These are phyloP conservation scores for Nemania sp. DNA, from an alignment of 2,329 filamentous ascomycete species.

Conservation along the genomic window DNA sequence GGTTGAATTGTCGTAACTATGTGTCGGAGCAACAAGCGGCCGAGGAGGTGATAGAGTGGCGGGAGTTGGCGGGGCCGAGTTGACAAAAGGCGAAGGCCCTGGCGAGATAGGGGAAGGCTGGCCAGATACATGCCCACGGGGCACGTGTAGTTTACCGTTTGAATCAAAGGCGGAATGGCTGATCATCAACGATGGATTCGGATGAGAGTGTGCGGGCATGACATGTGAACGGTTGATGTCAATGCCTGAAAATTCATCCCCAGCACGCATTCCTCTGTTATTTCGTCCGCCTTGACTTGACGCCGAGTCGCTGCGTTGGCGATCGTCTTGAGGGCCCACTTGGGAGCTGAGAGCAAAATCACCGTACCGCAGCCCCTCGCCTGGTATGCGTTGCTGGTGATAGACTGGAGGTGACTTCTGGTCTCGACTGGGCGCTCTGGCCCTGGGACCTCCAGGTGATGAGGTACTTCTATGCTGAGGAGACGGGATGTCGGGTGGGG, in stretches of 20 bases:
- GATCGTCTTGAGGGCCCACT: slow-evolving; percentile 41
- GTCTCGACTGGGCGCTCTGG: slow-evolving; percentile 49
- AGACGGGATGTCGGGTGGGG: slow-evolving; percentile 27
- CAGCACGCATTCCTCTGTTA: slow-evolving; percentile 46
- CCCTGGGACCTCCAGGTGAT: slow-evolving; percentile 33
- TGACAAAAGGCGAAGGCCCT: slow-evolving; percentile 41
- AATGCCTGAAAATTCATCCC: slow-evolving; percentile 50
- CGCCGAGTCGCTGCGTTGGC: slow-evolving; percentile 60
- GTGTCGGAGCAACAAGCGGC: slow-evolving; percentile 39
- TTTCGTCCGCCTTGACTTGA: slow-evolving; percentile 51
- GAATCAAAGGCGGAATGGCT: slow-evolving; percentile 31
- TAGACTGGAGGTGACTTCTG: slow-evolving; percentile 49
- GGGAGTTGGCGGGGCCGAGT: slow-evolving; percentile 42
- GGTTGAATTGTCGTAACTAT: slow-evolving; percentile 31
- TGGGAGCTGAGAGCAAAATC: slow-evolving; percentile 33
- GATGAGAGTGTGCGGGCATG: slow-evolving; percentile 50
- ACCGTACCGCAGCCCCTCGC: slow-evolving; percentile 46
- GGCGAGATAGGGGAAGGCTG: slow-evolving; percentile 53
- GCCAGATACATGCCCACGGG: slow-evolving; percentile 43
- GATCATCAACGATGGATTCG: slow-evolving; percentile 34
- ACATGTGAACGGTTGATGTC: slow-evolving; percentile 53
- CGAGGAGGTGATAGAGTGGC: slow-evolving; percentile 40
- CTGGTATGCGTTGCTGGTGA: slow-evolving; percentile 49
- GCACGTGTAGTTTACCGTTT: slow-evolving; percentile 41
- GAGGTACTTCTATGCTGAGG: slow-evolving; percentile 28